Evolutionary conservation across 768 basidiomycete genomes (phyloP).

Genomic region (Amanita subjunquillea): DNA sequence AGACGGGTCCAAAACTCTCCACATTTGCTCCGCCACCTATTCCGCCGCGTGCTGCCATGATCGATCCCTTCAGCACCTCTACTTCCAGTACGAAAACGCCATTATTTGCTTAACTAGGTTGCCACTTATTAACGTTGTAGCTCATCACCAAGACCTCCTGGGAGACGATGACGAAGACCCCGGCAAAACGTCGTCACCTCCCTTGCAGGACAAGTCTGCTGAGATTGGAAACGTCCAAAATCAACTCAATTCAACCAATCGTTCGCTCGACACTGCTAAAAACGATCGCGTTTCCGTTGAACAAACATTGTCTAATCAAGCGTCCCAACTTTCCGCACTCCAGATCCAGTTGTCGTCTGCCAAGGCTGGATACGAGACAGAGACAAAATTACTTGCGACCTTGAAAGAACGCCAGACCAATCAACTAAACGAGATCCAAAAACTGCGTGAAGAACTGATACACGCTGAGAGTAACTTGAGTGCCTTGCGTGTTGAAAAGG

Average conservation of each 20-base stretch:
- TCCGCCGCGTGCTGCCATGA: slow-evolving; percentile 13
- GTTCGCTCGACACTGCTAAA: slow-evolving; percentile 55
- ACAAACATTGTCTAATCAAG: slow-evolving; percentile 52
- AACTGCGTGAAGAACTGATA: slow-evolving; percentile 70
- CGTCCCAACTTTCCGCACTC: slow-evolving; percentile 65
- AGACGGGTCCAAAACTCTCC: slow-evolving; percentile 16
- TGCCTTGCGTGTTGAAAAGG: slow-evolving; percentile 79
- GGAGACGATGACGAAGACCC: slow-evolving; percentile 60
- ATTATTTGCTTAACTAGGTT: not conserved
- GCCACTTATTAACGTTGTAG: slow-evolving; percentile 1
- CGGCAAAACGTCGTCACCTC: slow-evolving; percentile 29
- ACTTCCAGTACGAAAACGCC: slow-evolving; percentile 13
- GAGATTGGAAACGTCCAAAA: slow-evolving; percentile 86
- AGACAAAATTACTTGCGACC: slow-evolving; percentile 56
- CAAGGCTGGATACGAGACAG: slow-evolving; percentile 79
- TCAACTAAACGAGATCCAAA: slow-evolving; percentile 67
- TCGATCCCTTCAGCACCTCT: slow-evolving; percentile 40
- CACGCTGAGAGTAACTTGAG: slow-evolving; percentile 87
- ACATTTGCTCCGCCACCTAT: slow-evolving; percentile 16
- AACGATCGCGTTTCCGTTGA: slow-evolving; percentile 61
- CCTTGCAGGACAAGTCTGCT: slow-evolving; percentile 63
- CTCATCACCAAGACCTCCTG: slow-evolving; percentile 42
- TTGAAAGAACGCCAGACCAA: slow-evolving; percentile 58
- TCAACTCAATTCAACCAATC: slow-evolving; percentile 72
- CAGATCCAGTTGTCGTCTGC: slow-evolving; percentile 79